A percentile compares a stretch with the other conserved stretches of the same genome.
Evolutionary conservation across 495 filamentous ascomycete genomes (phyloP).

Genomic region (Podospora anserina): DNA sequence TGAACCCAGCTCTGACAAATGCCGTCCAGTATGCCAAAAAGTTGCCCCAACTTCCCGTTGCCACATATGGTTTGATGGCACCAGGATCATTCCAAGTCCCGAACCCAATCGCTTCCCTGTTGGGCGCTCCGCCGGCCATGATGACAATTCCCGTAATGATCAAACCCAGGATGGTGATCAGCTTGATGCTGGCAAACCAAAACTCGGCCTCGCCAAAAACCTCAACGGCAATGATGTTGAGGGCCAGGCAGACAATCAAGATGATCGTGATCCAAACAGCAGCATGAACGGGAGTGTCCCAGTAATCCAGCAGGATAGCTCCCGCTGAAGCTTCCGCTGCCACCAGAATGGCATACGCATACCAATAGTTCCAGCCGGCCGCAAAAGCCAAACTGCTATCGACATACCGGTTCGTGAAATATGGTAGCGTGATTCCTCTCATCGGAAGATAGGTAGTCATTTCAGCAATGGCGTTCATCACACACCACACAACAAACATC

Average conservation of each 20-base stretch:
- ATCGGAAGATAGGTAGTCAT: constrained; percentile 63
- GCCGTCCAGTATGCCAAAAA: constrained; percentile 50
- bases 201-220: constrained; percentile 64
- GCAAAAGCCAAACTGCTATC: constrained; percentile 76
- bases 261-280: constrained; percentile 61
- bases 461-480: constrained; percentile 49
- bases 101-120: constrained; percentile 58
- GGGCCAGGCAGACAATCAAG: constrained; percentile 39
- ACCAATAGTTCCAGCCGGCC: constrained; percentile 73
- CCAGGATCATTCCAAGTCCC: constrained; percentile 70
- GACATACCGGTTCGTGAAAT: constrained; percentile 72
- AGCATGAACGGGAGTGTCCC: constrained; percentile 48
- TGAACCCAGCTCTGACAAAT: constrained; percentile 46
- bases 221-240: constrained; percentile 49
- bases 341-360: constrained; percentile 48
- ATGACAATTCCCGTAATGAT: constrained; percentile 71
- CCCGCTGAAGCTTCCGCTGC: constrained; percentile 51
- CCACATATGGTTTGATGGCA: constrained; percentile 61
- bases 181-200: constrained; percentile 63
- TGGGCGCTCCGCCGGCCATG: constrained; percentile 62
- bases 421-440: constrained; percentile 51
- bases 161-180: constrained; percentile 66
- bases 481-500: constrained; percentile 43
- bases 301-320: constrained; percentile 55
- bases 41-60: constrained; percentile 46